Evolutionary conservation across 2,329 filamentous ascomycete species (phyloP).

Genomic region (Didymellaceae sp.): DNA sequence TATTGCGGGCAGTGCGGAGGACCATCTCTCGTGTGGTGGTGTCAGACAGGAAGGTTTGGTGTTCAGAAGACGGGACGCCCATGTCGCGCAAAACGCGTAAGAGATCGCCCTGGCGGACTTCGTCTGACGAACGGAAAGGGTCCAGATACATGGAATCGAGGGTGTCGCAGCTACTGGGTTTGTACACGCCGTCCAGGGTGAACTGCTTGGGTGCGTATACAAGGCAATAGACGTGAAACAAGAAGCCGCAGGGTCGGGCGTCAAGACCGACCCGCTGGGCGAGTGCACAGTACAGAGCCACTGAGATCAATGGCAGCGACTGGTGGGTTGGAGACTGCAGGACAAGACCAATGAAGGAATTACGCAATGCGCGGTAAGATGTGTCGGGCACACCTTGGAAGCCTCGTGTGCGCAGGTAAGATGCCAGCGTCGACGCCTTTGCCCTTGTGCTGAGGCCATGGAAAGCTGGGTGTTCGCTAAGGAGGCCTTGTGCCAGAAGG

Average conservation of each 20-base stretch:
- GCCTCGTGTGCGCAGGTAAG: slow-evolving; percentile 71
- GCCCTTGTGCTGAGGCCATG: slow-evolving; percentile 65
- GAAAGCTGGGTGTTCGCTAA: slow-evolving; percentile 60
- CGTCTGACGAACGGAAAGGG: slow-evolving; percentile 73
- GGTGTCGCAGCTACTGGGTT: slow-evolving; percentile 33
- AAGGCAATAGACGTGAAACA: slow-evolving; percentile 83
- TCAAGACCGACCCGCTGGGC: slow-evolving; percentile 76
- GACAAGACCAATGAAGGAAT: slow-evolving; percentile 86
- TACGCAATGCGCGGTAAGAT: slow-evolving; percentile 80
- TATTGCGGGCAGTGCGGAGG: slow-evolving; percentile 79
- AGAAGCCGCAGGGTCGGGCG: slow-evolving; percentile 80
- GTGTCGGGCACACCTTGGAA: slow-evolving; percentile 75
- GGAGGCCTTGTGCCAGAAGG: slow-evolving; percentile 65
- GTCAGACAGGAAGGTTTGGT: slow-evolving; percentile 66
- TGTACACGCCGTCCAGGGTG: slow-evolving; percentile 55
- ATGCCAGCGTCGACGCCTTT: slow-evolving; percentile 71
- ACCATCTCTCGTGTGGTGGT: slow-evolving; percentile 72
- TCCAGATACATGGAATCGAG: slow-evolving; percentile 76
- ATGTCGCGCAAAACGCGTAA: slow-evolving; percentile 64
- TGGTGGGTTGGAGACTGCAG: slow-evolving; percentile 75
- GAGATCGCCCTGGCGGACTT: slow-evolving; percentile 68
- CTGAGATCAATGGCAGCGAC: slow-evolving; percentile 84
- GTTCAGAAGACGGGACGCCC: slow-evolving; percentile 49
- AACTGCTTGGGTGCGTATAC: slow-evolving; percentile 67
- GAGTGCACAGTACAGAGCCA: slow-evolving; percentile 83